Evolutionary conservation across 495 filamentous ascomycete species (phyloP), one percentile per base, ranked within the genome.

Genomic region (Hyaloscypha bicolor): DNA sequence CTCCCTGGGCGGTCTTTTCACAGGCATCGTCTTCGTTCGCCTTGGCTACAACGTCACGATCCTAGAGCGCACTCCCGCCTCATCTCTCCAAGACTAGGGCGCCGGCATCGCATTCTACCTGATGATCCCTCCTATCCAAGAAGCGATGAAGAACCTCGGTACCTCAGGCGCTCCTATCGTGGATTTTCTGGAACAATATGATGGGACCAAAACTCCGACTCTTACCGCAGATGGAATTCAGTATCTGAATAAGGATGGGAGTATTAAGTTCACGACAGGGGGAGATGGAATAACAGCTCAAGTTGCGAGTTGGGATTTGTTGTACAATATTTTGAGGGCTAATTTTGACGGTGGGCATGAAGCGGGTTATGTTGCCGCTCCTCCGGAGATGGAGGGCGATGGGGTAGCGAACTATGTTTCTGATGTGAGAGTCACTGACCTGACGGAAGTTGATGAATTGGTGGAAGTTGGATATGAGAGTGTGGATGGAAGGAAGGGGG

Each of bases 301-400:
- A 48, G 4, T 48, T 14, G 42, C 42, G 16, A 48, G 42, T 48
- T 88, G 85, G 85, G 84, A 86, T 67, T 58, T 85, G 52, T 71
- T 82, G 14, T 88, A 87, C 64, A 76, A 82, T 71, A 60, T 85
- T 8, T 72, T 87, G 70, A 75, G 86, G 51, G 83, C 83, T 29
- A 84, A 83, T 71, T 86, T 83, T 70, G 86, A 88, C 75, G 80
- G 81, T 6, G 30, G 60, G 3, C 72, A 82, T 14, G 72, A 81
- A 32, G 82, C 76, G 66, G 66, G 70, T 2, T 87, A 85, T 71
- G 80, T 80, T 59, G 72, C 79, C 8, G 74, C 80, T 0, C 79
- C 79, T 0, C 65, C 67, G 9, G 70, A 65, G 2, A 61, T 71
- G 32, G 72, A 77, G 0, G 70, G 69, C 8, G 77, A 81, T 56